phyloP scores from a whole-genome alignment of 164 flowering plant species.

The Piper longum region DNA sequence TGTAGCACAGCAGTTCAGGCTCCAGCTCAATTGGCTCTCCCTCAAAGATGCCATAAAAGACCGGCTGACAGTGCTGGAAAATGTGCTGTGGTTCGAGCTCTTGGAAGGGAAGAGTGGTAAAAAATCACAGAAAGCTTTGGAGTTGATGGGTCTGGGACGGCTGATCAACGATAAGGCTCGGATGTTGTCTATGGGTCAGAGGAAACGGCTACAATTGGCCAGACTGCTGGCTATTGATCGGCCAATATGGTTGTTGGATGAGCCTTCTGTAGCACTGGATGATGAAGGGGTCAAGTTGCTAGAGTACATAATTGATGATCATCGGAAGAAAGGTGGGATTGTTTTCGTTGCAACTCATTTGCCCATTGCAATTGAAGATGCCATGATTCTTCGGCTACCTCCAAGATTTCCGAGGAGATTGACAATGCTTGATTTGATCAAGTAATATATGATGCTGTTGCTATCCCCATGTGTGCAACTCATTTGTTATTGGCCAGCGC shows the following conservation, averaged over 20 bases:
- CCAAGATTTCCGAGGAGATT: constrained; percentile 75
- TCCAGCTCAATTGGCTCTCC: constrained; percentile 86
- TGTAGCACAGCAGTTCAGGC: constrained; percentile 73
- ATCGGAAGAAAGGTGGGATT: constrained; percentile 75
- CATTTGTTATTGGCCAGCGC: too few relatives aligned
- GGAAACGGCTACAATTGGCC: constrained; percentile 79
- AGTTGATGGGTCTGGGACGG: constrained; percentile 79
- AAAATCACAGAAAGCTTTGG: constrained; percentile 37
- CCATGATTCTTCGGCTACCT: constrained; percentile 65
- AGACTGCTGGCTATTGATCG: constrained; percentile 72
- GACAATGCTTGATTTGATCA: constrained; percentile 59
- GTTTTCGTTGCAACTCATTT: constrained; percentile 72
- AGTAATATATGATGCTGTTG: background rate
- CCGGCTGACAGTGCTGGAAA: constrained; percentile 58
- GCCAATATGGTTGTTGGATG: constrained; percentile 95
- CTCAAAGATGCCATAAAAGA: constrained; percentile 77
- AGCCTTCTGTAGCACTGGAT: constrained; percentile 88
- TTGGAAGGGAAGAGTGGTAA: constrained; percentile 71
- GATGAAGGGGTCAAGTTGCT: constrained; percentile 74
- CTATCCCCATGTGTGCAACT: too few relatives aligned
- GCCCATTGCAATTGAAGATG: constrained; percentile 75
- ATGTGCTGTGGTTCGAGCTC: constrained; percentile 71
- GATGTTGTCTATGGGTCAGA: constrained; percentile 85
- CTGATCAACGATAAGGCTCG: constrained; percentile 64
- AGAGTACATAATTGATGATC: constrained; percentile 69